Evolutionary conservation across 83 land plant genomes (phyloP).

Genomic region (Picea abies): DNA sequence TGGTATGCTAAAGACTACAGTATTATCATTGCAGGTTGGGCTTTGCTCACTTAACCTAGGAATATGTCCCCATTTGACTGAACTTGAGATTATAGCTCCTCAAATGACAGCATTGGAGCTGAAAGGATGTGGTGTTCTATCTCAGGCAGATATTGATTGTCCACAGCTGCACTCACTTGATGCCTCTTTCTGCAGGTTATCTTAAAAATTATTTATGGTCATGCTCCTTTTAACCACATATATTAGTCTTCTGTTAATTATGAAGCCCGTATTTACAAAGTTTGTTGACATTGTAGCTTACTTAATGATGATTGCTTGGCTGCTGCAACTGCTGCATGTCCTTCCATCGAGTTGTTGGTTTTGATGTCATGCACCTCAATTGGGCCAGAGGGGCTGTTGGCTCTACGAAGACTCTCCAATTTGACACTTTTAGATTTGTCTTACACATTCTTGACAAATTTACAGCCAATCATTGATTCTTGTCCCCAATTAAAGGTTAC

Average conservation of each 20-base stretch:
- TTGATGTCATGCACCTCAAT: constrained; percentile 45
- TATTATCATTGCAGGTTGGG: constrained; percentile 34
- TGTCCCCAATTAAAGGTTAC: constrained; percentile 47
- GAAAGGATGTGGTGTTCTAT: constrained; percentile 48
- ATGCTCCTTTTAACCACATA: background rate
- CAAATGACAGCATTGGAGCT: constrained; percentile 46
- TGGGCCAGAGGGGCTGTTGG: constrained; percentile 44
- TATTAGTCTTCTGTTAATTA: constrained; percentile 1
- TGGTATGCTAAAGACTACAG: background rate
- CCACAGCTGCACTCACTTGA: constrained; percentile 43
- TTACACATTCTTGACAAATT: constrained; percentile 47
- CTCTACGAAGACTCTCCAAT: constrained; percentile 28
- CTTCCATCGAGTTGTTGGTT: constrained; percentile 37
- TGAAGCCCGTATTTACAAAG: background rate
- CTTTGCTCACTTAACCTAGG: constrained; percentile 51
- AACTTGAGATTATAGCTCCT: constrained; percentile 33
- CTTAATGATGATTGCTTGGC: constrained; percentile 46
- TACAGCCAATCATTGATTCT: constrained; percentile 42
- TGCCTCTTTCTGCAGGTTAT: constrained; percentile 62
- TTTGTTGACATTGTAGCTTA: constrained; percentile 24
- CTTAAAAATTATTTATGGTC: background rate
- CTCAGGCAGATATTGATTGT: constrained; percentile 40
- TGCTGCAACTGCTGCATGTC: constrained; percentile 45
- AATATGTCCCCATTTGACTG: constrained; percentile 47
- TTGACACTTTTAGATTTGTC: constrained; percentile 46